Base-by-base conservation (phyloP, 192 early-diverging fungal genomes). In the Phlyctochytrium planicorne region DNA sequence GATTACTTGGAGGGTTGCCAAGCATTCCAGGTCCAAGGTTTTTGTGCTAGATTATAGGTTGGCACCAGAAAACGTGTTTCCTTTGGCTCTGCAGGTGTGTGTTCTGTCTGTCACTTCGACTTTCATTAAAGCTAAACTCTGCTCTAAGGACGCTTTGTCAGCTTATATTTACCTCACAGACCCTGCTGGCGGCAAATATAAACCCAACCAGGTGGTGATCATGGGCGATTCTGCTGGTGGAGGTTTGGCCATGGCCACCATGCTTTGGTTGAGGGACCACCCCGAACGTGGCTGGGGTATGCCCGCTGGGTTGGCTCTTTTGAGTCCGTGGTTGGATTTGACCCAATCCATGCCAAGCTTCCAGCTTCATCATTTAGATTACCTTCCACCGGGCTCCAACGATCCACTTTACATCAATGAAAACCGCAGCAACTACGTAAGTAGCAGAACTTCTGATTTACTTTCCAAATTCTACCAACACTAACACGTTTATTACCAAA, bases 131-230 rank as follows among this genome's bases (percentile, higher is more conserved):
- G n/a, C n/a, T n/a, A n/a, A n/a, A n/a, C n/a, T n/a, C n/a, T n/a
- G n/a, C n/a, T n/a, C n/a, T n/a, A n/a, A n/a, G n/a, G 95, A 97
- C 77, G 86, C 89, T 47, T 61, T 95, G 33, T 81, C 88, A 32
- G 86, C 91, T 0, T 95, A 93, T 72, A 60, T 83, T 3, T 87
- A 82, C 53, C 76, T 96, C 2, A 68, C 90, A 17, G 62, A 84
- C 4, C 74, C 84, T 34, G 67, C 82, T 10, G 34, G 82, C 71
- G 63, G 47, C 24, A 53, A 40, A 30, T 72, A 71, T 60, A 31
- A 67, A 3, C 78, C 80, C 1, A 53, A 71, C 25, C 67, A 84
- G n/a, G 71, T 86, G 34, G 66, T 64, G n/a, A 71, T 83, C 50
- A 66, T 69, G 34, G 80, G 86, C 24, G 80, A 86, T 57, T 72